These are phyloP conservation scores for Serendipita indica DNA, from an alignment of 768 basidiomycete genomes.

Conservation along the genomic window DNA sequence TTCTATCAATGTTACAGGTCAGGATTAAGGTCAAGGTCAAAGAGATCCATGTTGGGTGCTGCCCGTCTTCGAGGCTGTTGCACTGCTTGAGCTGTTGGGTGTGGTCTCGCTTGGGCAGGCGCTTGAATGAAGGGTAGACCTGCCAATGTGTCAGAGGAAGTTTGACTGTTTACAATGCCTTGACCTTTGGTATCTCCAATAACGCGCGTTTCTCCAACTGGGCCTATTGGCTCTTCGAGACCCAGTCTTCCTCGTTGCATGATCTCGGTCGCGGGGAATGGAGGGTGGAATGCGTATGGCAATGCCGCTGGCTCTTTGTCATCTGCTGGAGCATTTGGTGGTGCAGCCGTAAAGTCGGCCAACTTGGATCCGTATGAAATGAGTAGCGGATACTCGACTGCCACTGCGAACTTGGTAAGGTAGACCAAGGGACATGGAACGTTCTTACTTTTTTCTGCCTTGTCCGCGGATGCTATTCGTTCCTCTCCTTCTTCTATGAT, in stretches of 20 bases:
- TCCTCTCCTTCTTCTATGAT: constrained; percentile 65
- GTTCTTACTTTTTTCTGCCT: constrained; percentile 50
- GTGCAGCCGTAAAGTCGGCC: constrained; percentile 75
- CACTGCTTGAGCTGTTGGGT: constrained; percentile 37
- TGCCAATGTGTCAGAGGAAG: neutral
- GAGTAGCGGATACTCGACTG: constrained; percentile 70
- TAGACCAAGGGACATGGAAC: neutral
- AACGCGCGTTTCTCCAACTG: constrained; percentile 66
- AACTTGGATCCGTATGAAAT: constrained; percentile 74
- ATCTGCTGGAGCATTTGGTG: constrained; percentile 73
- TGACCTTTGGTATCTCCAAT: constrained; percentile 52
- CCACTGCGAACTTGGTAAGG: constrained; percentile 28
- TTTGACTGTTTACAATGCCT: neutral
- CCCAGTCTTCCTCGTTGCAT: constrained; percentile 73
- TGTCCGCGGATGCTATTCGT: constrained; percentile 49
- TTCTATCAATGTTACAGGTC: constrained; percentile 33
- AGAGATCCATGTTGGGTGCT: constrained; percentile 41
- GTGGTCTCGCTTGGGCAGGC: constrained; percentile 37
- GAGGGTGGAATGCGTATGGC: constrained; percentile 68
- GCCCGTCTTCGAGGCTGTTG: constrained; percentile 46
- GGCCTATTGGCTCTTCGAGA: constrained; percentile 62
- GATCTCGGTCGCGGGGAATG: constrained; percentile 84
- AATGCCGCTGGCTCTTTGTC: constrained; percentile 58
- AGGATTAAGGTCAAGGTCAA: constrained; percentile 79
- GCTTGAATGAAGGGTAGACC: constrained; percentile 1